phyloP scores from a whole-genome alignment of 2,329 filamentous ascomycete species.

The Epichloe gansuensis region DNA sequence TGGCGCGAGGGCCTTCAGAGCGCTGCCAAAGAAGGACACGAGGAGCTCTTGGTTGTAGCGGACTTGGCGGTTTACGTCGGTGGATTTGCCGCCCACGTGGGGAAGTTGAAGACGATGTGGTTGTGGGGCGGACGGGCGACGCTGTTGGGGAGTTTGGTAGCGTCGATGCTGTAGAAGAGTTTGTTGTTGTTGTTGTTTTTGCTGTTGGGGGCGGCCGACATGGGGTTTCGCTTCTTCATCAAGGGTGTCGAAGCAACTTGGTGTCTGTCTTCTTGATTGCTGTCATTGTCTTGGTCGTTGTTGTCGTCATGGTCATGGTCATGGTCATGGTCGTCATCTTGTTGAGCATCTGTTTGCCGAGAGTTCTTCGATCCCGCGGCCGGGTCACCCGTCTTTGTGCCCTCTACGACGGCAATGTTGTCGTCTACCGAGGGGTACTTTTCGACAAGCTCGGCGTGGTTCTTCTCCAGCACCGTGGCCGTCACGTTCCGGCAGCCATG shows the following conservation, averaged over 20 bases:
- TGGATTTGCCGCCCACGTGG: constrained; percentile 83
- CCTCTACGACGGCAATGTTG: constrained; percentile 41
- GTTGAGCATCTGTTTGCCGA: neutral
- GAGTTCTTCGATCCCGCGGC: neutral
- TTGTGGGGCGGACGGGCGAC: constrained; percentile 48
- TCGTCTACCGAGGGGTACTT: constrained; percentile 65
- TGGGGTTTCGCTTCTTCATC: neutral
- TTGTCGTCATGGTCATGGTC: neutral
- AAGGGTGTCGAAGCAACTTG: neutral
- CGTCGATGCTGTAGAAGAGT: constrained; percentile 6
- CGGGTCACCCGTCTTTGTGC: constrained; percentile 6
- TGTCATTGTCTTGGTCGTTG: neutral
- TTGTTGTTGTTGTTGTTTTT: constrained; percentile 14
- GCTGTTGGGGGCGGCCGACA: neutral
- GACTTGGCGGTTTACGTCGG: constrained; percentile 89
- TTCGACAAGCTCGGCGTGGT: constrained; percentile 40
- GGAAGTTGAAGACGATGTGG: constrained; percentile 89
- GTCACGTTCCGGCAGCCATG: constrained; percentile 56
- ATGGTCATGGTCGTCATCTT: neutral
- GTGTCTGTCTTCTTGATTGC: neutral
- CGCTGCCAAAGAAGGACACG: constrained; percentile 52
- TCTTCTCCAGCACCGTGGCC: constrained; percentile 56
- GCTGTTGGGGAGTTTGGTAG: constrained; percentile 36
- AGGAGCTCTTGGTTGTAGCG: constrained; percentile 77
- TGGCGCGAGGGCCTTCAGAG: constrained; percentile 26